phyloP scores from a whole-genome alignment of 495 filamentous ascomycete species.

The Xylaria castorea region DNA sequence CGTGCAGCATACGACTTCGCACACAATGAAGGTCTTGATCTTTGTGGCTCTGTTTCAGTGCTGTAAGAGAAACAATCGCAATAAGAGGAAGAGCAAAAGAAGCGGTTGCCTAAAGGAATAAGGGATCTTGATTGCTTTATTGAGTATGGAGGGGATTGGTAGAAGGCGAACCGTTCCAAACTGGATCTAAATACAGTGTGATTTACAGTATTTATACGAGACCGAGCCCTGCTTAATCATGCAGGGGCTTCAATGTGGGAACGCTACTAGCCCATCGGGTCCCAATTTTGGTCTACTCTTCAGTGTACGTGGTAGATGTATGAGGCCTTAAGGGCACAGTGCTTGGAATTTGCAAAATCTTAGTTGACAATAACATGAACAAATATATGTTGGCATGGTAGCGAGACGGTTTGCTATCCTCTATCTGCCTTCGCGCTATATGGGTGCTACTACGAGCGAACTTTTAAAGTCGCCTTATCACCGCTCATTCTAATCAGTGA shows the following conservation, averaged over 20 bases:
- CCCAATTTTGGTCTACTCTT: not conserved
- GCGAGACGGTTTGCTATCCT: not conserved
- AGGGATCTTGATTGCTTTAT: not conserved
- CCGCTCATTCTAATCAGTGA: not conserved
- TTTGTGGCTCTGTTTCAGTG: not conserved
- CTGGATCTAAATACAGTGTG: not conserved
- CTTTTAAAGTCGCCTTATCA: not conserved
- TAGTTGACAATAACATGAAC: not conserved
- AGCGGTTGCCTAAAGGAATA: not conserved
- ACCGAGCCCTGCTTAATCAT: not conserved
- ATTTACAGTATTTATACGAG: not conserved
- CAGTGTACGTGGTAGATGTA: not conserved
- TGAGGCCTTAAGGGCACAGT: conserved; percentile 1
- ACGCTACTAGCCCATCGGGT: no score
- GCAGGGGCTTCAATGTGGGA: not conserved
- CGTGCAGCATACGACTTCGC: not conserved
- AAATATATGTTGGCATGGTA: not conserved
- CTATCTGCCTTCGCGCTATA: not conserved
- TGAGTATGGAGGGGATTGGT: not conserved
- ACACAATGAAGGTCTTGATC: not conserved
- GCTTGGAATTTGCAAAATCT: not conserved
- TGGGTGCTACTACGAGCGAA: not conserved
- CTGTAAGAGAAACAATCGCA: not conserved
- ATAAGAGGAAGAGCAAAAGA: not conserved
- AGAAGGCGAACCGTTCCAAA: not conserved